These are phyloP conservation scores for Fragilaria crotonensis DNA, from an alignment of 108 stramenopile species.

Conservation along the genomic window DNA sequence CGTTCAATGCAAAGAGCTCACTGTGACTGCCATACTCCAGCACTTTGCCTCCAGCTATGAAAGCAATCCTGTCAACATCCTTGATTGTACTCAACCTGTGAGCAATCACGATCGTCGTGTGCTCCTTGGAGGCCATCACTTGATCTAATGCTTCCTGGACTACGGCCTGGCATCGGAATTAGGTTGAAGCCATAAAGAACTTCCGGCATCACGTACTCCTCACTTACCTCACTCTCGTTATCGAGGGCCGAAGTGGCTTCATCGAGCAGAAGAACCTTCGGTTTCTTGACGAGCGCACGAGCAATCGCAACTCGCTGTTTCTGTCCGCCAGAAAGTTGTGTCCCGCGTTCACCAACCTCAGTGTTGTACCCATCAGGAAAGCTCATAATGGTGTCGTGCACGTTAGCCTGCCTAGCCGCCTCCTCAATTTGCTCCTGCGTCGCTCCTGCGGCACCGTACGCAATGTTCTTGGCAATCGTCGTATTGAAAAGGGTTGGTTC, in stretches of 20 bases:
- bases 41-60: constrained; percentile 54
- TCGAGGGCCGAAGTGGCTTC: constrained; percentile 84
- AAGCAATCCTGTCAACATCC: constrained; percentile 68
- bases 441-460: constrained; percentile 52
- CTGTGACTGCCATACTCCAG: constrained; percentile 50
- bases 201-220: constrained; percentile 19
- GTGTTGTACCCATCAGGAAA: constrained; percentile 51
- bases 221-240: constrained; percentile 32
- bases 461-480: constrained; percentile 87
- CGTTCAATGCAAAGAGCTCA: constrained; percentile 44
- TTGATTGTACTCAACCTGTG: constrained; percentile 82
- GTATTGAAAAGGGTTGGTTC: constrained; percentile 88
- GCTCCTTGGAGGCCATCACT: constrained; percentile 48
- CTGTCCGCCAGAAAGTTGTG: constrained; percentile 60
- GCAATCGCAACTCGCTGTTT: constrained; percentile 84
- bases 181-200: background rate
- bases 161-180: constrained; percentile 26
- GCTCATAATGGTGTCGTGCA: constrained; percentile 76
- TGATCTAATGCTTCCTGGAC: constrained; percentile 84
- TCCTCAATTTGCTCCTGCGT: constrained; percentile 58
- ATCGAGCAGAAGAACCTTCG: constrained; percentile 80
- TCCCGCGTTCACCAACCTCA: constrained; percentile 45
- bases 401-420: constrained; percentile 84
- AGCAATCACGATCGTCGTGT: constrained; percentile 79
- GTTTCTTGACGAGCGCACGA: constrained; percentile 77